These are phyloP conservation scores for Penicillium paxilli DNA, from an alignment of 495 filamentous ascomycete genomes.

Conservation along the genomic window DNA sequence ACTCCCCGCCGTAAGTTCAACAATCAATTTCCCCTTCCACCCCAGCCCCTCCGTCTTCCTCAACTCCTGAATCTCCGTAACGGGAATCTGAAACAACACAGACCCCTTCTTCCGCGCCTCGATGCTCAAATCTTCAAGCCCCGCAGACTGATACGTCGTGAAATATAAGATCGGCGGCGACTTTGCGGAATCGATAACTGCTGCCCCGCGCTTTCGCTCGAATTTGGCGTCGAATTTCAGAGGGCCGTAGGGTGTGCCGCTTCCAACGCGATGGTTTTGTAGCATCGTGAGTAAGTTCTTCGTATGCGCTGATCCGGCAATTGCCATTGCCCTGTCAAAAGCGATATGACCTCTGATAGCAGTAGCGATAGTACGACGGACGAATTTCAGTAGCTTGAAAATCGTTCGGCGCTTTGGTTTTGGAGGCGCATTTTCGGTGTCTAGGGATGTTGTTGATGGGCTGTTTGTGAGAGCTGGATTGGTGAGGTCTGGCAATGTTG, in stretches of 20 bases:
- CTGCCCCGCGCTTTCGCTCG: conserved; percentile 68
- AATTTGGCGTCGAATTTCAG: conserved; percentile 73
- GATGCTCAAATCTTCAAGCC: conserved; percentile 32
- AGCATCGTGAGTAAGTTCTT: conserved; percentile 72
- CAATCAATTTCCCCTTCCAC: conserved; percentile 84
- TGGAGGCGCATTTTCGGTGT: neutral
- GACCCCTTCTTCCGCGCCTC: conserved; percentile 41
- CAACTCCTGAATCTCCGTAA: conserved; percentile 65
- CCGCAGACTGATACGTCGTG: conserved; percentile 46
- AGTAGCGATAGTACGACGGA: conserved; percentile 68
- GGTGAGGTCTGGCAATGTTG: conserved; percentile 7
- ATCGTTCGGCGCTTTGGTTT: conserved; percentile 47
- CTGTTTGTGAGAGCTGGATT: conserved; percentile 4
- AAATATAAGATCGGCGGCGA: conserved; percentile 43
- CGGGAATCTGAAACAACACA: conserved; percentile 48
- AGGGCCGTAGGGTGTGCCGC: conserved; percentile 56
- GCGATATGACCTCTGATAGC: conserved; percentile 68
- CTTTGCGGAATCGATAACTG: conserved; percentile 64
- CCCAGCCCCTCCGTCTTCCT: conserved; percentile 84
- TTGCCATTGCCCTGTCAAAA: conserved; percentile 67
- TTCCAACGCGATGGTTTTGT: conserved; percentile 43
- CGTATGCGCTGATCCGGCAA: conserved; percentile 63
- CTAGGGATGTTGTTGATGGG: conserved; percentile 10
- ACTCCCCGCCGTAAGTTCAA: conserved; percentile 73
- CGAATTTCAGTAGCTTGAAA: conserved; percentile 60